These are phyloP conservation scores for Galerina marginata DNA, from an alignment of 768 basidiomycete species.

Conservation along the genomic window DNA sequence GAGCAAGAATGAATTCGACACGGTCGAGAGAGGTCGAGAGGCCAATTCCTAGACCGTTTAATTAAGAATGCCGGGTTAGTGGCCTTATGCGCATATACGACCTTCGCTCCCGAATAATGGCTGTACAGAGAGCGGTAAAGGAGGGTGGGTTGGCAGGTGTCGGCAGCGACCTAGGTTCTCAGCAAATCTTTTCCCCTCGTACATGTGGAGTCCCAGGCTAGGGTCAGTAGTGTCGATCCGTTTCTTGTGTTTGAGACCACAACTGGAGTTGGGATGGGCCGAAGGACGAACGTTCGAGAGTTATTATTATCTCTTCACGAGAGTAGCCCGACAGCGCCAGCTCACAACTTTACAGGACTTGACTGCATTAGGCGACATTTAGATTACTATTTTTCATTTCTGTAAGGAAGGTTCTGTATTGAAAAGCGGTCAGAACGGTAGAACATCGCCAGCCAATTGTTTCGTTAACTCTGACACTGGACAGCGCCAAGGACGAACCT, in stretches of 20 bases:
- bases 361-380: no score
- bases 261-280: no score
- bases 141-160: not conserved
- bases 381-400: no score
- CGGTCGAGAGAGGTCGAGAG: constrained; percentile 3
- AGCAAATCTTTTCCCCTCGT: not conserved
- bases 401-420: no score
- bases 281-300: no score
- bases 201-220: not conserved
- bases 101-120: constrained; percentile 9
- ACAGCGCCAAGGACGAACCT: constrained; percentile 1
- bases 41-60: not conserved
- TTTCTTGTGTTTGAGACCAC: no score
- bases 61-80: not conserved
- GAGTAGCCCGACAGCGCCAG: no score
- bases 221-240: no score
- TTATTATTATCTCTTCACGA: no score
- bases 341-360: no score
- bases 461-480: not conserved
- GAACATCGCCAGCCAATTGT: not conserved
- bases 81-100: not conserved
- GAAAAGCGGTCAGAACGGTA: not conserved
- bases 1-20: not conserved
- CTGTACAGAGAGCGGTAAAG: not conserved
- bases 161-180: not conserved